Base-by-base conservation (phyloP, 2,329 filamentous ascomycete genomes). In the Paracamarosporium sp. region DNA sequence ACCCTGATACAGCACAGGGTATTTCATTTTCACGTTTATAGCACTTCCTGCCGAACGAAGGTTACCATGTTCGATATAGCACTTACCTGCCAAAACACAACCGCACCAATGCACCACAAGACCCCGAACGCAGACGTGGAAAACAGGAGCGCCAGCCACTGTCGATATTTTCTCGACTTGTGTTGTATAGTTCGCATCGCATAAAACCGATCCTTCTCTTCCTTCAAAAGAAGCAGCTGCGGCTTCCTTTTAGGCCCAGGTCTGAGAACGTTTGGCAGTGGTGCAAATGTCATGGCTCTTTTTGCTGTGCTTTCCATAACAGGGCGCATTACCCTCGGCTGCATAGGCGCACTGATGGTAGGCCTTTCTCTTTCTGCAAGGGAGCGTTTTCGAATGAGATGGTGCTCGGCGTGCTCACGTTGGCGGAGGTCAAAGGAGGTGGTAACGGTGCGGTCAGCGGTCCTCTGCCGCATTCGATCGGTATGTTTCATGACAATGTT, bases 181-280 rank as follows among this genome's bases (percentile, higher is more conserved):
- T 80, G 73, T 74, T 97, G 92, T 43, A 97, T 93, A 55, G 82
- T 83, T 27, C 93, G 88, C 93, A 97, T 96, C 1, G 92, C 81
- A 17, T 88, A 79, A 67, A 96, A 96, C 57, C 93, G 88, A 38
- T 85, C 83, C 56, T 87, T 86, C 57, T 82, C 81, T 60, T 82
- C 79, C 13, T 89, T 81, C 50, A 90, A 79, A 0, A 89, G 68
- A 0, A 88, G 65, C 0, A 87, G 67, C 60, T 81, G 85, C 8
- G 80, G 78, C 57, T 75, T 77, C 12, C 68, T 62, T 15, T 55
- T 53, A 1, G 56, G 20, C 36, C 36, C 36, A 9, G 36, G 52
- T 4, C 46, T 57, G 9, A 69, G 61, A 1, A 60, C 59, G 15
- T 54, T 43, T 1, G 59, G 56, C 1, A 65, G 50, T 11, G 54